A percentile compares a stretch with the other conserved stretches of the same genome.
phyloP scores from a whole-genome alignment of 2,329 filamentous ascomycete species.

The Colletotrichum orchidophilum region DNA sequence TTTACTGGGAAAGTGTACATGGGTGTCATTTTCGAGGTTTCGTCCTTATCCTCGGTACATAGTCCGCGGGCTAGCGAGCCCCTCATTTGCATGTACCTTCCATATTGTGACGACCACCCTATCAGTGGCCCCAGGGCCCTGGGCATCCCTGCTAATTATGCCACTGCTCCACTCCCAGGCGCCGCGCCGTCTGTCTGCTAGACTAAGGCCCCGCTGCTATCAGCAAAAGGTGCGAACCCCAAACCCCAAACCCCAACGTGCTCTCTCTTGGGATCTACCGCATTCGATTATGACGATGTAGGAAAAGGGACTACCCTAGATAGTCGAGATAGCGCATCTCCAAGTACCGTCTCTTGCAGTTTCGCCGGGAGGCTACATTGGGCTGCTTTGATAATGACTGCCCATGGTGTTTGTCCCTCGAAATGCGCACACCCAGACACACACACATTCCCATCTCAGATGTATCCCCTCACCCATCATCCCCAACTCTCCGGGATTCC shows the following conservation, averaged over 20 bases:
- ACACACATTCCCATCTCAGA: neutral
- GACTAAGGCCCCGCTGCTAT: neutral
- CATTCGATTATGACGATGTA: neutral
- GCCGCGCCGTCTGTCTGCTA: neutral
- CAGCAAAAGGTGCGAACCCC: neutral
- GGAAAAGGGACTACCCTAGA: neutral
- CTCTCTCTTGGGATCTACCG: neutral
- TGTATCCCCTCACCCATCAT: neutral
- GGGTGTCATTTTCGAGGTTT: neutral
- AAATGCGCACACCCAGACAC: neutral
- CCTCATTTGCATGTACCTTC: neutral
- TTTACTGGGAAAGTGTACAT: neutral
- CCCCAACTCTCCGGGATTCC: neutral
- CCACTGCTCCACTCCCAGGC: slow-evolving; percentile 9
- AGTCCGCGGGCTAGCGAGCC: neutral
- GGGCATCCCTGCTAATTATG: slow-evolving; percentile 15
- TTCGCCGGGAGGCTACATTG: neutral
- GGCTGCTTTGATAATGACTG: neutral
- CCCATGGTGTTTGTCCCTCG: neutral
- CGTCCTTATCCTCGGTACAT: slow-evolving; percentile 12
- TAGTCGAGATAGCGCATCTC: neutral
- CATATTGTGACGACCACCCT: neutral
- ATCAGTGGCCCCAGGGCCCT: neutral
- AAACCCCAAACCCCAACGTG: neutral
- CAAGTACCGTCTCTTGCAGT: neutral